These are phyloP conservation scores for Diplodia mutila DNA, from an alignment of 2,329 filamentous ascomycete genomes.

Conservation along the genomic window DNA sequence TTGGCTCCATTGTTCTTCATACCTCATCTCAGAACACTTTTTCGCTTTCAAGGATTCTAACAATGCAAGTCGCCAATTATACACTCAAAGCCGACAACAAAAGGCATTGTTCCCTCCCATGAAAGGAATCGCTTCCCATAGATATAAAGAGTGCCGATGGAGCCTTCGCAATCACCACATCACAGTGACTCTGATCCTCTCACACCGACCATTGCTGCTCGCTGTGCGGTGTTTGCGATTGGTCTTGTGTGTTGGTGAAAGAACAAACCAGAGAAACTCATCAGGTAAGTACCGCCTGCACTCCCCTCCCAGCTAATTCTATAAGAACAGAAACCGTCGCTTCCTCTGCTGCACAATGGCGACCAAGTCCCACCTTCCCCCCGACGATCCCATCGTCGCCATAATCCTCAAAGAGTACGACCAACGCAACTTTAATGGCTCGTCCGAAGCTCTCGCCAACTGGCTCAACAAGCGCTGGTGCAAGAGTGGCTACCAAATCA, in stretches of 20 bases:
- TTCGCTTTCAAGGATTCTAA: background rate
- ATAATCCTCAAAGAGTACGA: conserved; percentile 19
- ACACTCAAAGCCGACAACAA: background rate
- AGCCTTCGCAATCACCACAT: background rate
- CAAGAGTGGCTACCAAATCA: conserved; percentile 24
- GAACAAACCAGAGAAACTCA: background rate
- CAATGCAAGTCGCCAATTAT: background rate
- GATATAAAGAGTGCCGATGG: background rate
- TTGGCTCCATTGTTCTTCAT: background rate
- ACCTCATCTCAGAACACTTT: background rate
- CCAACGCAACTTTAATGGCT: conserved; percentile 16
- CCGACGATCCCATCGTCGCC: background rate
- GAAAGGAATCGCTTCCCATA: background rate
- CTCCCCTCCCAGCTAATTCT: background rate
- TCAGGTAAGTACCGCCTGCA: background rate
- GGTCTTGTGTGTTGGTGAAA: background rate
- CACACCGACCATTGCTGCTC: background rate
- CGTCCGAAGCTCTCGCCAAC: conserved; percentile 7
- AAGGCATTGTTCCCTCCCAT: background rate
- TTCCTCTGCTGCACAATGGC: background rate
- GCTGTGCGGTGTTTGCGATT: conserved; percentile 1
- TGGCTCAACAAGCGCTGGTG: conserved; percentile 23
- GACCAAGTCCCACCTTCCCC: background rate
- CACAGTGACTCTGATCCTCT: background rate
- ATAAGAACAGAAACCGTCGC: background rate